phyloP scores from a whole-genome alignment of 2,329 filamentous ascomycete species.

The Botrytis pseudocinerea region DNA sequence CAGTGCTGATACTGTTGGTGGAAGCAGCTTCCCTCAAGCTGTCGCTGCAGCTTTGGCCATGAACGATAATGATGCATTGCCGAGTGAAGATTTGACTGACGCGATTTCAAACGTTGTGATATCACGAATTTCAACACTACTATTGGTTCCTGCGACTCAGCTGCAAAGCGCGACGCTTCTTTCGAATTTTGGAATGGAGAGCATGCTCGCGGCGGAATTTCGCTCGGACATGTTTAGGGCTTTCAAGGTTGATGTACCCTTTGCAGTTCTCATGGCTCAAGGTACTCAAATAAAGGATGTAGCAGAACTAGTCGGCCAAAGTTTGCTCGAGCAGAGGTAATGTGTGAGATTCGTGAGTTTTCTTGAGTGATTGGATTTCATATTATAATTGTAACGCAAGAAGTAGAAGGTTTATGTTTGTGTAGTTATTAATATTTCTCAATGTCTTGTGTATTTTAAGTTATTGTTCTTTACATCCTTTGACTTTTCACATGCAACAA shows the following conservation, averaged over 20 bases:
- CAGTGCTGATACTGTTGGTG: neutral
- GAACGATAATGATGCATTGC: neutral
- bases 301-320: neutral
- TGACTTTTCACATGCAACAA: too few relatives aligned
- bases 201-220: constrained; percentile 23
- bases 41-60: neutral
- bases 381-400: too few relatives aligned
- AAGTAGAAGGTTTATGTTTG: too few relatives aligned
- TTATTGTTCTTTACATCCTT: too few relatives aligned
- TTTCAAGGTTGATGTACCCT: constrained; percentile 21
- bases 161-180: constrained; percentile 5
- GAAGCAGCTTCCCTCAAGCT: neutral
- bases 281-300: neutral
- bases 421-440: too few relatives aligned
- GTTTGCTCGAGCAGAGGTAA: neutral
- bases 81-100: neutral
- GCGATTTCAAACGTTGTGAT: neutral
- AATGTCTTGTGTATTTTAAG: too few relatives aligned
- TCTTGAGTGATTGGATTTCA: too few relatives aligned
- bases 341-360: neutral
- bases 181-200: constrained; percentile 18
- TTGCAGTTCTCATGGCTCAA: neutral
- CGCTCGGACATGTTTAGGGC: constrained; percentile 19
- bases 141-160: neutral
- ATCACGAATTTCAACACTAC: neutral